Conservation (phyloP, 2,329 filamentous ascomycete species). For the Elsinoe perseae region DNA sequence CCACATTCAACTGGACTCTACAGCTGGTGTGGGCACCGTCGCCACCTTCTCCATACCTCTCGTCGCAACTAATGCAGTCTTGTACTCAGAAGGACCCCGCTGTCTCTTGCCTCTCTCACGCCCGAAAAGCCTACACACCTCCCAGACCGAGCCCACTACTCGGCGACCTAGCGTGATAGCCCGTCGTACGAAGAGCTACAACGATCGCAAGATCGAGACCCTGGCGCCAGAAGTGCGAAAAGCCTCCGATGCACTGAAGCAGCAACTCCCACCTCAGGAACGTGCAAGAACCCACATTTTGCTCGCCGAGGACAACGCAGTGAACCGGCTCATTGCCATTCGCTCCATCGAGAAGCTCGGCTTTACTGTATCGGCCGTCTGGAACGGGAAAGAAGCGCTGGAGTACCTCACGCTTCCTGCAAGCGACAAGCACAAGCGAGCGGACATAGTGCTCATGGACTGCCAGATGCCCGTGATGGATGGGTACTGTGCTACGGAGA, state of each 20-base stretch:
- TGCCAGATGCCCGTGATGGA: constrained; percentile 19
- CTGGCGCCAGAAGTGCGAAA: background rate
- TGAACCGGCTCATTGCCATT: constrained; percentile 18
- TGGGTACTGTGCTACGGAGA: constrained; percentile 18
- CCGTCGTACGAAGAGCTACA: constrained; percentile 13
- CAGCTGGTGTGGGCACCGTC: background rate
- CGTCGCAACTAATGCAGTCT: background rate
- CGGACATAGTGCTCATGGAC: constrained; percentile 17
- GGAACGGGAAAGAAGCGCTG: constrained; percentile 18
- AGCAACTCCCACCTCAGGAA: constrained; percentile 7
- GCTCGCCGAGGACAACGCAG: constrained; percentile 17
- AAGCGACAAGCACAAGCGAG: background rate
- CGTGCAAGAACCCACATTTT: constrained; percentile 14
- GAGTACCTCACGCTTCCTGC: constrained; percentile 4
- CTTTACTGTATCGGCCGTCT: constrained; percentile 17
- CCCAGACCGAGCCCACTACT: background rate
- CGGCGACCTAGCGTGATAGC: background rate
- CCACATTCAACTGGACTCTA: constrained; percentile 27
- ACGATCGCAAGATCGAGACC: constrained; percentile 1
- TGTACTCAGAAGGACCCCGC: constrained; percentile 4
- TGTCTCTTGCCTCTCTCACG: constrained; percentile 2
- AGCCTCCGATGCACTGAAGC: constrained; percentile 3
- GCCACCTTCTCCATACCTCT: constrained; percentile 13
- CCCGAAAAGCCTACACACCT: background rate
- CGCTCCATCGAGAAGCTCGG: constrained; percentile 14